Evolutionary conservation across 2,329 filamentous ascomycete genomes (phyloP), one percentile per base, ranked within the genome.

Genomic region (Diaporthe vexans): DNA sequence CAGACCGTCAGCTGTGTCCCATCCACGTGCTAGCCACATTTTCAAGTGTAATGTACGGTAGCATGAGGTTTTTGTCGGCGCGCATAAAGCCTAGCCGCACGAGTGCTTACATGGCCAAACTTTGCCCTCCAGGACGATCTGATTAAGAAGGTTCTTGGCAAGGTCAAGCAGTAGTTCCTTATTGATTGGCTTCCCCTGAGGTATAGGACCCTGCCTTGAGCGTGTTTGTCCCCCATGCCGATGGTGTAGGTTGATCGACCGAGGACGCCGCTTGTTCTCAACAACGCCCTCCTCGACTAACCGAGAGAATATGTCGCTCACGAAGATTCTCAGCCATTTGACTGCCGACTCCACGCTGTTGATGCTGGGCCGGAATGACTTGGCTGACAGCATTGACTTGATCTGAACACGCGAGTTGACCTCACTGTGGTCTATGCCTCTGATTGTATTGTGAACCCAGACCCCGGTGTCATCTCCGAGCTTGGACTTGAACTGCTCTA

Each of bases 301-400:
- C 56, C 97, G 91, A 71, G 94, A 93, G 83, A 94, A 97, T 69
- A 99, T 97, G 81, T 99, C 97, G 1, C 95, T 94, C 6, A 90
- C 92, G 81, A 98, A 98, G 72, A 99, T 98, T 15, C 93, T 89
- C 52, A 99, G 86, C 97, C 97, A 99, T 75, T 92, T 92, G 33
- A 90, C 86, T 1, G 93, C 96, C 81, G 97, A 94, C 29, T 97
- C 94, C 24, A 90, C 85, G 2, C 88, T 93, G 78, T 91, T 94
- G 81, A 98, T 96, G 73, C 89, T 91, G 0, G 97, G 97, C 35
- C 94, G 89, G 80, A 99, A 99, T 0, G 95, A 97, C 81, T 99
- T 99, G 26, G 97, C 95, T 1, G 95, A 98, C 19, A 98, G 87
- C 95, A 99, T 98, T 21, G 94, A 97, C 82, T 98, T 98, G 85